Evolutionary conservation across 2,329 filamentous ascomycete species (phyloP).

Genomic region (Ophiostoma sp.): DNA sequence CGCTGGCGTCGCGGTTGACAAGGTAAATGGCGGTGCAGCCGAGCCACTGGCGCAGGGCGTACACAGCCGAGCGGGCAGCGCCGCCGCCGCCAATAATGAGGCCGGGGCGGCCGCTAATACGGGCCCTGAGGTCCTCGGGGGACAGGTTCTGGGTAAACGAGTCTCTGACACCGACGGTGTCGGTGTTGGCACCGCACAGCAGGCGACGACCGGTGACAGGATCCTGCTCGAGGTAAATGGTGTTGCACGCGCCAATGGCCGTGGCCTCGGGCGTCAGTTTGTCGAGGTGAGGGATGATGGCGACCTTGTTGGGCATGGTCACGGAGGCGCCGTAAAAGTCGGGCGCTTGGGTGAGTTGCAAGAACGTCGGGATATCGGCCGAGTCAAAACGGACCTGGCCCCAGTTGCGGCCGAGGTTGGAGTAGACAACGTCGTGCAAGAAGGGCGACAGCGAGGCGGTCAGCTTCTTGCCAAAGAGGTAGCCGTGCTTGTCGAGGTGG

Average conservation of each 20-base stretch:
- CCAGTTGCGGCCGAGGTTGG: conserved; percentile 52
- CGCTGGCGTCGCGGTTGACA: conserved; percentile 69
- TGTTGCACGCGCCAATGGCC: conserved; percentile 78
- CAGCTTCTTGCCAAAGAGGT: conserved; percentile 60
- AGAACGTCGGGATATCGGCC: conserved; percentile 49
- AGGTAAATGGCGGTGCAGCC: conserved; percentile 69
- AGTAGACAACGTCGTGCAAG: conserved; percentile 56
- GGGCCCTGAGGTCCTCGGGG: conserved; percentile 32
- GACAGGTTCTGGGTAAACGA: conserved; percentile 62
- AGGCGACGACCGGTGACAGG: conserved; percentile 45
- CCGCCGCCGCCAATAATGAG: conserved; percentile 77
- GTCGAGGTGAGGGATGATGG: conserved; percentile 72
- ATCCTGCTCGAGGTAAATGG: conserved; percentile 62
- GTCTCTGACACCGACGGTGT: conserved; percentile 75
- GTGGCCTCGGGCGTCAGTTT: conserved; percentile 70
- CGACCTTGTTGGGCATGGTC: conserved; percentile 83
- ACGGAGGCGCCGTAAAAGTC: conserved; percentile 69
- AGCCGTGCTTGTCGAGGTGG: conserved; percentile 49
- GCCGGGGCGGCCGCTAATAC: conserved; percentile 51
- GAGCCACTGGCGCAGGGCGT: conserved; percentile 71
- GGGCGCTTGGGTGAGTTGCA: conserved; percentile 55
- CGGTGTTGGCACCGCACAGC: conserved; percentile 76
- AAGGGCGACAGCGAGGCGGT: conserved; percentile 56
- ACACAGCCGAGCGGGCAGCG: conserved; percentile 74
- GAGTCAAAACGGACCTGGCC: conserved; percentile 56